Evolutionary conservation across 2,329 filamentous ascomycete species (phyloP).

Genomic region (Zarea fungicola): DNA sequence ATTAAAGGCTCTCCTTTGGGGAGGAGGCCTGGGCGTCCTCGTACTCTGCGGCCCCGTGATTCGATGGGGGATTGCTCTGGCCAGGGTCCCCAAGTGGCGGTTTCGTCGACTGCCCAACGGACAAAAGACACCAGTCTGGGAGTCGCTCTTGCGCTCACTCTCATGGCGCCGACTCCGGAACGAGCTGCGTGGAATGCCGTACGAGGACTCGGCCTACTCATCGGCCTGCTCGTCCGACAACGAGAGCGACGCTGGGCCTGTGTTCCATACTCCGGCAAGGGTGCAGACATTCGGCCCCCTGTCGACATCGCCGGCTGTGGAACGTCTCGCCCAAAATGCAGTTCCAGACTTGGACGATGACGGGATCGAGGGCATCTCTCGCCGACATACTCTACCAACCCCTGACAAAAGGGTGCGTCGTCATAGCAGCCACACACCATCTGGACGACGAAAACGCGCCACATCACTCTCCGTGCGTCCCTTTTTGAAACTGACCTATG

Average conservation of each 20-base stretch:
- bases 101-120: conserved; percentile 55
- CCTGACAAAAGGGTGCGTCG: conserved; percentile 29
- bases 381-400: conserved; percentile 51
- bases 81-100: conserved; percentile 86
- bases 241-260: conserved; percentile 19
- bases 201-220: conserved; percentile 29
- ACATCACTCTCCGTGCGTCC: conserved; percentile 61
- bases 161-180: conserved; percentile 44
- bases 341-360: conserved; percentile 18
- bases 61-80: conserved; percentile 77
- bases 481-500: conserved; percentile 74
- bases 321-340: conserved; percentile 13
- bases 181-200: conserved; percentile 28
- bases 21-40: conserved; percentile 72
- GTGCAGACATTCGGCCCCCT: conserved; percentile 25
- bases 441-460: conserved; percentile 60
- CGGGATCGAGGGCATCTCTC: conserved; percentile 19
- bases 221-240: conserved; percentile 28
- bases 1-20: conserved; percentile 79
- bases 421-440: conserved; percentile 50
- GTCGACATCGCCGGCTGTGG: background rate
- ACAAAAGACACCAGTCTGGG: conserved; percentile 33
- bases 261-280: conserved; percentile 19
- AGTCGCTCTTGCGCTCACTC: conserved; percentile 34
- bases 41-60: conserved; percentile 69